A percentile compares a stretch with the other conserved stretches of the same genome.
Conservation (phyloP, 176 grass and related monocot species). For the Tillandsia fasciculata region DNA sequence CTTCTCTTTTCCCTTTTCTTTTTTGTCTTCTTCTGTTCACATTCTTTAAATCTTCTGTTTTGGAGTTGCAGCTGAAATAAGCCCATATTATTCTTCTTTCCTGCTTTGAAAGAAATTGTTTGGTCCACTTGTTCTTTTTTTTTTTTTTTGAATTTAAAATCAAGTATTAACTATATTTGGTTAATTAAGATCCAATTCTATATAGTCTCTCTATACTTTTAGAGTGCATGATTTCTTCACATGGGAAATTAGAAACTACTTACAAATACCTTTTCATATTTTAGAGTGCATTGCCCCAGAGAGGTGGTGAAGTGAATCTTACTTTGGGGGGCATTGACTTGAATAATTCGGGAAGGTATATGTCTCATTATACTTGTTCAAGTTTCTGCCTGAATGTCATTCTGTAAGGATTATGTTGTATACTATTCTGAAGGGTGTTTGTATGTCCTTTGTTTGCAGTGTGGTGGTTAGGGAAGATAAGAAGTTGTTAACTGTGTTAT, state of each 20-base stretch:
- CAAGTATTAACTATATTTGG: too few species aligned
- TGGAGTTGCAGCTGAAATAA: too few species aligned
- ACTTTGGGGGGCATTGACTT: constrained; percentile 97
- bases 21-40: too few species aligned
- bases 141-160: too few species aligned
- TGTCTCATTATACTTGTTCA: not conserved
- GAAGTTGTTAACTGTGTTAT: constrained; percentile 88
- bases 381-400: not conserved
- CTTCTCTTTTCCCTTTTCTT: too few species aligned
- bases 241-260: constrained; percentile 7
- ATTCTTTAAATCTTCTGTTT: too few species aligned
- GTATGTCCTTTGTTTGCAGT: constrained; percentile 36
- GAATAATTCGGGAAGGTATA: constrained; percentile 97
- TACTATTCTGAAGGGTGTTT: constrained; percentile 1
- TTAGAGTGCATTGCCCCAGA: constrained; percentile 80
- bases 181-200: too few species aligned
- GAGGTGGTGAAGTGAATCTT: constrained; percentile 83
- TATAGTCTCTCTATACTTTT: too few species aligned
- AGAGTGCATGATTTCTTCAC: not conserved
- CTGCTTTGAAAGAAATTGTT: too few species aligned
- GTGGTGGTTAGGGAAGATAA: constrained; percentile 99
- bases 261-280: constrained; percentile 28
- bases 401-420: not conserved
- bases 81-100: too few species aligned
- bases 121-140: too few species aligned